Evolutionary conservation across 2,329 filamentous ascomycete genomes (phyloP), one percentile per base, ranked within the genome.

Genomic region (Epichloe amarillans): DNA sequence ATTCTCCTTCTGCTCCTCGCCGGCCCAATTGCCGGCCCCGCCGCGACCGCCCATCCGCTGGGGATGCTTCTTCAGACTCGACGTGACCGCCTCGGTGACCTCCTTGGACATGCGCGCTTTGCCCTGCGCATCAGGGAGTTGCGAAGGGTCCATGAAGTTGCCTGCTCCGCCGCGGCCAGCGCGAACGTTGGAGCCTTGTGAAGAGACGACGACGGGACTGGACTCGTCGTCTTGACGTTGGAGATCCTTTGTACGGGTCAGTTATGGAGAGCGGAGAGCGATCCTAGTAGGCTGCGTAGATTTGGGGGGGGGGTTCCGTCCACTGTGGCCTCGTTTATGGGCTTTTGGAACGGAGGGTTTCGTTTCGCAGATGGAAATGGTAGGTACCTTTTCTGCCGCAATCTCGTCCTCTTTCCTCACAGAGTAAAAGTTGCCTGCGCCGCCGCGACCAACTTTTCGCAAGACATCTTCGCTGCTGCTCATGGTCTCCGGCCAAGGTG

Each of bases 391-490:
- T 42, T 50, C 26, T 38, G 38, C 36, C 4, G 61, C 59, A 44
- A 64, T 68, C 33, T 75, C 71, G 30, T 77, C 70, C 26, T 75
- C 62, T 52, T 79, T 72, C 56, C 74, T 69, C 55, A 74, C 71
- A 59, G 70, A 69, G 59, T 73, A 74, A 62, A 82, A 82, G 64
- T 84, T 84, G 49, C 81, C 81, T 5, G 80, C 80, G 47, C 81
- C 81, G 50, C 81, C 81, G 46, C 81, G 76, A 51, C 81, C 80
- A 41, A 74, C 70, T 52, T 71, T 72, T 56, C 70, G 70, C 56
- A 74, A 75, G 47, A 69, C 68, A 57, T 75, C 75, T 52, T 61
- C 57, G 38, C 57, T 52, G 38, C 60, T 46, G 55, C 61, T 61
- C 43, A 19, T 47, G 21, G 42, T 44, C 26, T 19, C 12, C 41